phyloP scores from a whole-genome alignment of 2,329 filamentous ascomycete species.

The Colletotrichum brevisporum region DNA sequence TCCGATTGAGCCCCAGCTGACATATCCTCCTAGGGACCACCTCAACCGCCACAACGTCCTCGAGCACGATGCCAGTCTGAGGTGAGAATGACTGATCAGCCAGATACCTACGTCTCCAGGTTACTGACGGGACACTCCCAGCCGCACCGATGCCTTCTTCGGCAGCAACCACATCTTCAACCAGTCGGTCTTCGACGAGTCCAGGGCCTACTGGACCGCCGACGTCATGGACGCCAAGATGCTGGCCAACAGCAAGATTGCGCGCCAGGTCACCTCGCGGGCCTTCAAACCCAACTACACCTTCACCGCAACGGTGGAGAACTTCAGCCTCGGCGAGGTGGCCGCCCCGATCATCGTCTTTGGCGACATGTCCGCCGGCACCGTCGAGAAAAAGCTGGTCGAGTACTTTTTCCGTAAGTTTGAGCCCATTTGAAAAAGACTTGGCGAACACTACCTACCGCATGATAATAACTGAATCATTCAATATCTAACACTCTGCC shows the following conservation, averaged over 20 bases:
- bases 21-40: conserved; percentile 48
- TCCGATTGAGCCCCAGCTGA: not conserved
- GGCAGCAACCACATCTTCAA: conserved; percentile 68
- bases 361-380: conserved; percentile 57
- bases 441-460: not conserved
- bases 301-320: conserved; percentile 57
- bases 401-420: conserved; percentile 62
- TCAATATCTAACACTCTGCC: not conserved
- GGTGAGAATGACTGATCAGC: conserved; percentile 43
- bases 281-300: conserved; percentile 63
- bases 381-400: conserved; percentile 55
- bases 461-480: too few relatives aligned
- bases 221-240: conserved; percentile 55
- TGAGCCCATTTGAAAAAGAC: not conserved
- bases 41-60: conserved; percentile 62
- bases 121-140: conserved; percentile 38
- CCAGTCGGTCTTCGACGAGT: conserved; percentile 62
- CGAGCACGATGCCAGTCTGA: conserved; percentile 64
- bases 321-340: conserved; percentile 65
- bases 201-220: conserved; percentile 60
- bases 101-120: not conserved
- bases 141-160: conserved; percentile 63
- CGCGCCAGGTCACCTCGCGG: conserved; percentile 59
- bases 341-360: conserved; percentile 65
- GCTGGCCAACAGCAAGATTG: conserved; percentile 61